These are phyloP conservation scores for Dendrocalamus sinicus DNA, from an alignment of 176 grass and related monocot species.

Conservation along the genomic window DNA sequence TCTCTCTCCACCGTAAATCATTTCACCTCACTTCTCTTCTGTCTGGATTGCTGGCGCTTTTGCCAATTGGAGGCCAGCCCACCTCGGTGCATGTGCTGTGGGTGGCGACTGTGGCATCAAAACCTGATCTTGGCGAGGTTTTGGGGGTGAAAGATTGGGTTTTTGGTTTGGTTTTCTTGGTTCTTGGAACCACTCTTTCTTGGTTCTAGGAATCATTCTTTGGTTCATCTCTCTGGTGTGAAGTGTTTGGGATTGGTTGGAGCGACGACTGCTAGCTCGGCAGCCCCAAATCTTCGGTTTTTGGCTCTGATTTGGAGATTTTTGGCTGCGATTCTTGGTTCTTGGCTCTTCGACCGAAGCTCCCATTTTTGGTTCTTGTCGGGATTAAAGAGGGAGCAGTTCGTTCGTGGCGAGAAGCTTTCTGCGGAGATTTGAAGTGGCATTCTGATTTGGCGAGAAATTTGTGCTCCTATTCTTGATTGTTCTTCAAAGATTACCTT, in stretches of 20 bases:
- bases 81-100: conserved; percentile 22
- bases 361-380: conserved; percentile 2
- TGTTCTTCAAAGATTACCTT: not conserved
- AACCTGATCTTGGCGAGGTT: conserved; percentile 48
- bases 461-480: not conserved
- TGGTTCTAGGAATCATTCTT: not conserved
- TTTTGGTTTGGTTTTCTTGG: conserved; percentile 40
- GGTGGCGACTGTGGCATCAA: conserved; percentile 34
- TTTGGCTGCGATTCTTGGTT: conserved; percentile 7
- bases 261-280: not conserved
- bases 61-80: conserved; percentile 47
- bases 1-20: conserved; percentile 24
- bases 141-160: conserved; percentile 16
- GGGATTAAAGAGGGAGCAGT: not conserved
- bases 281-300: not conserved
- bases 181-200: not conserved
- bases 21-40: not conserved
- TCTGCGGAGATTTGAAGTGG: conserved; percentile 26
- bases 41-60: conserved; percentile 17
- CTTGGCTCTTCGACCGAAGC: not conserved
- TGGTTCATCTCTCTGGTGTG: not conserved
- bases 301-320: conserved; percentile 23
- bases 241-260: not conserved
- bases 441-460: conserved; percentile 33
- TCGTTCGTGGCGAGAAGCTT: not conserved